These are phyloP conservation scores for Amphirosellinia nigrospora DNA, from an alignment of 495 filamentous ascomycete genomes.

Conservation along the genomic window DNA sequence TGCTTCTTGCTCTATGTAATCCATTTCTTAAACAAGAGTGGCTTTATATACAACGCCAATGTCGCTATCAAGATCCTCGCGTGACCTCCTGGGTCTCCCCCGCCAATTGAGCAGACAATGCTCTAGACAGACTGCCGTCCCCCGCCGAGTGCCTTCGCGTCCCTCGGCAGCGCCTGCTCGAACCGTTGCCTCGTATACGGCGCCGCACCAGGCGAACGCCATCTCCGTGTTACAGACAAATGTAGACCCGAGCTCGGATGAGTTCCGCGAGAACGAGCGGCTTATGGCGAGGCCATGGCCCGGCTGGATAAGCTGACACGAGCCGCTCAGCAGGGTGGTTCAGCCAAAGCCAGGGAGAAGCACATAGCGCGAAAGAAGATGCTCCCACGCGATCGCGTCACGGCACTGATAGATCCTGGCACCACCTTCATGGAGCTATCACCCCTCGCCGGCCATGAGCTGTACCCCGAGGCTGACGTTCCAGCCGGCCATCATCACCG, in stretches of 20 bases:
- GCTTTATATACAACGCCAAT: conserved; percentile 30
- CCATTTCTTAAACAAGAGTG: neutral
- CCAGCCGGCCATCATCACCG: conserved; percentile 86
- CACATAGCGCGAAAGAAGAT: conserved; percentile 90
- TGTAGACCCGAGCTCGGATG: conserved; percentile 76
- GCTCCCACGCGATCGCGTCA: conserved; percentile 89
- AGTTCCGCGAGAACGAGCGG: conserved; percentile 80
- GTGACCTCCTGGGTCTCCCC: conserved; percentile 44
- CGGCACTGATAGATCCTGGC: conserved; percentile 85
- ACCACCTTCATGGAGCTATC: conserved; percentile 92
- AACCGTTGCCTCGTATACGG: conserved; percentile 64
- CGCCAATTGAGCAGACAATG: conserved; percentile 51
- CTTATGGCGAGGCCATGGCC: conserved; percentile 76
- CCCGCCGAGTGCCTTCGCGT: conserved; percentile 31
- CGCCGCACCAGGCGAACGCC: conserved; percentile 71
- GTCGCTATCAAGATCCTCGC: conserved; percentile 44
- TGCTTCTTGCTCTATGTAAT: conserved; percentile 6
- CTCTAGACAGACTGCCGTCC: conserved; percentile 25
- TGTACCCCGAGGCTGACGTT: conserved; percentile 78
- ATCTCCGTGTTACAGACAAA: conserved; percentile 78
- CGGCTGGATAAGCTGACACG: conserved; percentile 71
- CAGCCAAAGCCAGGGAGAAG: conserved; percentile 85
- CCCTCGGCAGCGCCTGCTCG: conserved; percentile 36
- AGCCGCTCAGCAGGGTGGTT: conserved; percentile 75
- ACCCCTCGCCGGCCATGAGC: conserved; percentile 80